These are phyloP conservation scores for Yarrowia sp. DNA, from an alignment of 805 yeast genomes.

Conservation along the genomic window DNA sequence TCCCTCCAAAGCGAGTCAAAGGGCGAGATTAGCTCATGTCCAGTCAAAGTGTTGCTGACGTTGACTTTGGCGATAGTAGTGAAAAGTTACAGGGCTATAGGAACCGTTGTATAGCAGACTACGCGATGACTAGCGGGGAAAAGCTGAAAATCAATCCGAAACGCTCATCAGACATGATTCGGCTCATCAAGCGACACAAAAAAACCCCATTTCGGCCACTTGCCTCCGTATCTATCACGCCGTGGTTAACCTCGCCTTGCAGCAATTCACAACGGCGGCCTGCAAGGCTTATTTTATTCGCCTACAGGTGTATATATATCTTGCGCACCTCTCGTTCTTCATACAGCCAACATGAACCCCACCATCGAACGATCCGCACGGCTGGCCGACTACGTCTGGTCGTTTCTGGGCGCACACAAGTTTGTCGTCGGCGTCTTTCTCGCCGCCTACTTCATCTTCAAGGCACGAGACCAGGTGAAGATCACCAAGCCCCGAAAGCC, in stretches of 20 bases:
- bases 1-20: no score
- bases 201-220: no score
- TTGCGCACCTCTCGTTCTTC: neutral
- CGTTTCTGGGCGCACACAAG: slow-evolving; percentile 9
- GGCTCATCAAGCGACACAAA: no score
- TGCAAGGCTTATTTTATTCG: slow-evolving; percentile 4
- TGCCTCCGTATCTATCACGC: neutral
- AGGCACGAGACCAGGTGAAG: slow-evolving; percentile 12
- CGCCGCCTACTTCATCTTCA: neutral
- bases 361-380: slow-evolving; percentile 2
- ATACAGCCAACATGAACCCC: neutral
- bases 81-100: no score
- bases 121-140: no score
- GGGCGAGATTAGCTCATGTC: no score
- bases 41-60: no score
- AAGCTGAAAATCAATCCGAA: no score
- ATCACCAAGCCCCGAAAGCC: slow-evolving; percentile 25
- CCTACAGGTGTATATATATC: neutral
- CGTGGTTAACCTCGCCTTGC: neutral
- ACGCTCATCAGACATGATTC: no score
- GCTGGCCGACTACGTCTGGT: slow-evolving; percentile 15
- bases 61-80: no score
- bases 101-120: no score
- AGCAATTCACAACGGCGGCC: slow-evolving; percentile 6
- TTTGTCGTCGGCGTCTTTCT: neutral